Evolutionary conservation across 2,329 filamentous ascomycete genomes (phyloP).

Genomic region (Fusarium anguioides): DNA sequence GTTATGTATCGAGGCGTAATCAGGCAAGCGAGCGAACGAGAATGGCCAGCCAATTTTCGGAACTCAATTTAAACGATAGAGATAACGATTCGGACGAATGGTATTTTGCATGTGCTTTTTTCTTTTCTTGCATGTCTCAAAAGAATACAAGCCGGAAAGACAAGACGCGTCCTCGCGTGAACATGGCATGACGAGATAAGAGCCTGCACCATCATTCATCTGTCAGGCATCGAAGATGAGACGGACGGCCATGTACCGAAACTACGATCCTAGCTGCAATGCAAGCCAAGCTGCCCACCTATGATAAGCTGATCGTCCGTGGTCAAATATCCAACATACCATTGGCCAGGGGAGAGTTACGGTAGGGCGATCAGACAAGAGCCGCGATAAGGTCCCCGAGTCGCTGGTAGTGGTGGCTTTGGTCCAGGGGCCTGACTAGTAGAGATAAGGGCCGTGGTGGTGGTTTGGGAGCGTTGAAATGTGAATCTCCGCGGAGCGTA

Average conservation of each 20-base stretch:
- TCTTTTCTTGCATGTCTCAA: slow-evolving; percentile 19
- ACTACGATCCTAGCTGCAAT: slow-evolving; percentile 35
- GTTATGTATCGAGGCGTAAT: slow-evolving; percentile 1
- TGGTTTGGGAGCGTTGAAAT: slow-evolving; percentile 30
- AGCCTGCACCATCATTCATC: slow-evolving; percentile 17
- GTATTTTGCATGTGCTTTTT: slow-evolving; percentile 16
- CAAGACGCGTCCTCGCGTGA: slow-evolving; percentile 8
- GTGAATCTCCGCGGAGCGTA: slow-evolving; percentile 45
- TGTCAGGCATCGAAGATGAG: slow-evolving; percentile 11
- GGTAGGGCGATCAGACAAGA: slow-evolving; percentile 30
- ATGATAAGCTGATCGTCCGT: slow-evolving; percentile 39
- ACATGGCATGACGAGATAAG: slow-evolving; percentile 42
- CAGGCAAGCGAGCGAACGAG: slow-evolving; percentile 22
- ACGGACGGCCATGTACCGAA: slow-evolving; percentile 28
- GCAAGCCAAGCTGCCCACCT: slow-evolving; percentile 40
- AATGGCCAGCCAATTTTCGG: slow-evolving; percentile 3
- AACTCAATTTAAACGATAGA: slow-evolving; percentile 12
- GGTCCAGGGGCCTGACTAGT: slow-evolving; percentile 23
- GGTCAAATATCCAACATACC: slow-evolving; percentile 33
- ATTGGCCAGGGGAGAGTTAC: slow-evolving; percentile 33
- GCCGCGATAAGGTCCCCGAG: slow-evolving; percentile 33
- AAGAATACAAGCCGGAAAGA: slow-evolving; percentile 14
- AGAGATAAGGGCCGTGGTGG: slow-evolving; percentile 42
- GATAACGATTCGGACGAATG: slow-evolving; percentile 20
- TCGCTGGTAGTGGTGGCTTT: slow-evolving; percentile 10